Conservation (phyloP, 1,284 basidiomycete species). For the Taiwanofungus camphoratus region DNA sequence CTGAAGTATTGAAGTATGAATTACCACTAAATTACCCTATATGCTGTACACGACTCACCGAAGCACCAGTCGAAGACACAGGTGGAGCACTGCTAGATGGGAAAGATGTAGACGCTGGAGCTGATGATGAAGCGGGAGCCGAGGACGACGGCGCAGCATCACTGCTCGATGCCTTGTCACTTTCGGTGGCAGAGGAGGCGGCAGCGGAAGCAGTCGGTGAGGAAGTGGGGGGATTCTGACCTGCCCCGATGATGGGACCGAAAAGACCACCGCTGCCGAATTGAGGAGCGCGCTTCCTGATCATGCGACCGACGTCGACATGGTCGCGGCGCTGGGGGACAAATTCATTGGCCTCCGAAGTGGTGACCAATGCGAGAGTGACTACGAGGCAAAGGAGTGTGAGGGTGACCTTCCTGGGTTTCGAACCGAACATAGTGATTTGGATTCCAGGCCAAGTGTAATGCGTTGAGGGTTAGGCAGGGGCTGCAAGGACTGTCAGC, state of each 20-base stretch:
- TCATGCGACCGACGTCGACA: conserved; percentile 53
- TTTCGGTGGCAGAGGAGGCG: conserved; percentile 10
- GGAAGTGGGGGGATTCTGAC: conserved; percentile 14
- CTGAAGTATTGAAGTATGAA: too few relatives aligned
- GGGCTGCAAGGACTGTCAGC: conserved; percentile 6
- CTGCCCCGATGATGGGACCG: conserved; percentile 17
- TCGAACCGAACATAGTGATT: conserved; percentile 39
- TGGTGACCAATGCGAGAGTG: conserved; percentile 39
- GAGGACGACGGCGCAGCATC: conserved; percentile 11
- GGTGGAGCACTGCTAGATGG: not conserved
- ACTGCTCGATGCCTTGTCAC: not conserved
- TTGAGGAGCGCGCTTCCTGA: conserved; percentile 63
- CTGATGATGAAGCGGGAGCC: conserved; percentile 9
- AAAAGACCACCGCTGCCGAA: conserved; percentile 23
- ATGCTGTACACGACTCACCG: not conserved
- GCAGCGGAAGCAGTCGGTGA: conserved; percentile 1
- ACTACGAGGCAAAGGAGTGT: conserved; percentile 58
- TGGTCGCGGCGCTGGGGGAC: conserved; percentile 47
- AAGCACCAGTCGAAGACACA: not conserved
- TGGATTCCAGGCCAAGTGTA: conserved; percentile 3
- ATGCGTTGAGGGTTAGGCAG: conserved; percentile 1
- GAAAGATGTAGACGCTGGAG: not conserved
- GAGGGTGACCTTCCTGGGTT: conserved; percentile 41
- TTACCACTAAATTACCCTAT: too few relatives aligned
- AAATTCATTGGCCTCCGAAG: conserved; percentile 42